Evolutionary conservation across 129 eudicot species (phyloP).

Genomic region (Helianthus annuus): DNA sequence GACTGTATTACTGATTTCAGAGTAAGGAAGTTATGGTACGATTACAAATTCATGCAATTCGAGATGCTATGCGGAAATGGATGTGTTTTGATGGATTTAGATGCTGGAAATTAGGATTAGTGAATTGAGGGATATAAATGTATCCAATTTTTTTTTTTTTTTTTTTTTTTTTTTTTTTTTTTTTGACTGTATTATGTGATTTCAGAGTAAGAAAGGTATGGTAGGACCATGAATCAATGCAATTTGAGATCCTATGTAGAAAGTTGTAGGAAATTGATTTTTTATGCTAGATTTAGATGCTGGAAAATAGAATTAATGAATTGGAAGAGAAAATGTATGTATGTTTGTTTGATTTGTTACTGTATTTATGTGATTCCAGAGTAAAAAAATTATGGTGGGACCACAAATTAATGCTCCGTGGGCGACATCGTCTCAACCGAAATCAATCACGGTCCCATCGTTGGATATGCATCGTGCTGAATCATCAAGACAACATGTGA

Average conservation of each 20-base stretch:
- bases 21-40: too few relatives aligned
- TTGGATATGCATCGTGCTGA: slow-evolving; percentile 68
- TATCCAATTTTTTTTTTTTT: background rate
- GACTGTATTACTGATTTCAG: too few relatives aligned
- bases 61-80: background rate
- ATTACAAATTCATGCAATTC: background rate
- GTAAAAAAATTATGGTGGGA: slow-evolving; percentile 62
- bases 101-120: background rate
- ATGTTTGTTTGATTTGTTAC: slow-evolving; percentile 4
- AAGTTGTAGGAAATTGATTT: too few relatives aligned
- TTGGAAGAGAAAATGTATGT: slow-evolving; percentile 7
- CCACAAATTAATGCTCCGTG: slow-evolving; percentile 47
- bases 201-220: slow-evolving; percentile 44
- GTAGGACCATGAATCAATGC: slow-evolving; percentile 50
- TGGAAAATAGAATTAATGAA: background rate
- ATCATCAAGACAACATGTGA: slow-evolving; percentile 80
- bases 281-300: background rate
- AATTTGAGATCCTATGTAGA: slow-evolving; percentile 8
- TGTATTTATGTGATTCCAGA: slow-evolving; percentile 49
- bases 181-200: slow-evolving; percentile 31
- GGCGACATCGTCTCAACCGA: slow-evolving; percentile 50
- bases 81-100: background rate
- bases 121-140: background rate
- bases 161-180: background rate
- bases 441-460: slow-evolving; percentile 35